Evolutionary conservation across 1,284 basidiomycete genomes (phyloP), one percentile per base, ranked within the genome.

Genomic region (Ustilago esculenta): DNA sequence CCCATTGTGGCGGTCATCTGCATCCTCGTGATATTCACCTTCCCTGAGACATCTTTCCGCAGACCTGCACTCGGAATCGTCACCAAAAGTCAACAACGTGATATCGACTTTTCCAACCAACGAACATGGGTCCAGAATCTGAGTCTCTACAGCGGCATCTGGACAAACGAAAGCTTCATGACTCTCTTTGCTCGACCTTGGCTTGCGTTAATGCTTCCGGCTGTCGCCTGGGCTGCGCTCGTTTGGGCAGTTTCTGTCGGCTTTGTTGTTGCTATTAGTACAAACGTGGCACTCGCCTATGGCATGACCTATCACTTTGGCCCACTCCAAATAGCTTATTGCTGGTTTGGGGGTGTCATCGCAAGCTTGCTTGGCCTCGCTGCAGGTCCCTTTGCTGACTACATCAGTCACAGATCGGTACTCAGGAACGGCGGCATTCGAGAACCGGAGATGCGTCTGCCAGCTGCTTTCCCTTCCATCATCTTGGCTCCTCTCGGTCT

Each of bases 401-500:
- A 33, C 11, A 30, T 46, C 32, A 44, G 39, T n/a, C 30, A 21
- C 14, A 14, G 53, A 7, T 17, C 39, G 9, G 29, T 25, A 5
- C 12, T 24, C 4, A 23, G 27, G 20, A 63, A 63, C 27, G 30
- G 37, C 6, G 59, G 59, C 21, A 17, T 63, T 14, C 52, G 53
- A 14, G 59, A 63, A 39, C 59, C 59, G 2, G 59, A 63, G 35
- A 56, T 63, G 45, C 52, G 53, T 7, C 36, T 63, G 7, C 52
- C 51, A 18, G 39, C 39, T 32, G 15, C 56, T 14, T n/a, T 44
- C 20, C 39, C 24, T 9, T 15, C 55, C 15, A 32, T 58, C 21
- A 41, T 63, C 51, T 25, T 41, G 11, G 33, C 43, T 8, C 59
- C 59, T 11, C 37, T 56, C 2, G 43, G 37, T 20, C 53, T 63